Conservation (phyloP, 345 rosid species). For the Aquilaria yunnanensis region DNA sequence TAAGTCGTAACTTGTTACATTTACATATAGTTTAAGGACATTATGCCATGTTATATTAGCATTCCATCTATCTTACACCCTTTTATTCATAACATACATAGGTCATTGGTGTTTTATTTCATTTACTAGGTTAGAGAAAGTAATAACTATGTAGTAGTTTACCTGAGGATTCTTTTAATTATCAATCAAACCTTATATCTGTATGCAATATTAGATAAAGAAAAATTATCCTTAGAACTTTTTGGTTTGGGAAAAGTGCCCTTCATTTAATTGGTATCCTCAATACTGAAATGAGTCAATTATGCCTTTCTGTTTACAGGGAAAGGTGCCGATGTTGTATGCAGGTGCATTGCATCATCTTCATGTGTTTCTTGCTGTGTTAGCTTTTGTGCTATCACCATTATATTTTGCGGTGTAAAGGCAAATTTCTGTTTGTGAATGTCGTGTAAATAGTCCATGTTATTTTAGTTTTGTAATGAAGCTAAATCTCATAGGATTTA, state of each 20-base stretch:
- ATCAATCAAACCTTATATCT: no score
- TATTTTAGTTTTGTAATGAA: background rate
- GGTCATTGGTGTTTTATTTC: no score
- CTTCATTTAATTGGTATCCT: background rate
- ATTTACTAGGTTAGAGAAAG: no score
- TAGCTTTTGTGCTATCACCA: constrained; percentile 67
- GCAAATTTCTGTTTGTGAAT: constrained; percentile 17
- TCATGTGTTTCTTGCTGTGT: constrained; percentile 65
- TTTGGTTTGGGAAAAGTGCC: background rate
- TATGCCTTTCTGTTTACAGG: constrained; percentile 28
- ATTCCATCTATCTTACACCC: no score
- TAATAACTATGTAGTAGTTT: no score
- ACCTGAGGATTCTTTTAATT: no score
- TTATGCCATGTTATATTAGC: no score
- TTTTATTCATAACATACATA: no score
- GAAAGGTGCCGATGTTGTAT: constrained; percentile 49
- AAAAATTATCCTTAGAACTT: background rate
- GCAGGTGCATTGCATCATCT: constrained; percentile 63
- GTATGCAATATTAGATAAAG: background rate
- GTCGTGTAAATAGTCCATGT: background rate
- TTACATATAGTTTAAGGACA: no score
- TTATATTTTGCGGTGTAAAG: constrained; percentile 61
- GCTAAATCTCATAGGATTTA: no score
- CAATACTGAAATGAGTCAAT: background rate
- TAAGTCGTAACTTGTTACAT: no score